Conservation (phyloP, 202 grass and related monocot genomes). For the Musa balbisiana region DNA sequence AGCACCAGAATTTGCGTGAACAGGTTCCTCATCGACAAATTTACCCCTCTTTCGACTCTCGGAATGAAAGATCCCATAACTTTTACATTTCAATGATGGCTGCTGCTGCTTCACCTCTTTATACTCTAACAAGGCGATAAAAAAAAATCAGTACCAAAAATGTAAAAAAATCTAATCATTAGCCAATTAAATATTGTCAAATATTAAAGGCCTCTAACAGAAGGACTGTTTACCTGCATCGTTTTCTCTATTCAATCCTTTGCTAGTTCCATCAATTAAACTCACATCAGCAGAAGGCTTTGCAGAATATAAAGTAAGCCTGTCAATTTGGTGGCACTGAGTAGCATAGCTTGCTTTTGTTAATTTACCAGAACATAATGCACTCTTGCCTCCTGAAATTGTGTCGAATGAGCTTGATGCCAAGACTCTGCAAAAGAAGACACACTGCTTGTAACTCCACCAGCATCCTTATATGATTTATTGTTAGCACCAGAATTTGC, state of each 20-base stretch:
- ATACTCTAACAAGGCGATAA: not conserved
- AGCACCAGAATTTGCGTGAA: not conserved
- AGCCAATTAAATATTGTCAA: not conserved
- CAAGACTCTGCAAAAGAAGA: not conserved
- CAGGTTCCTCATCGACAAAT: not conserved
- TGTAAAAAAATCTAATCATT: not conserved
- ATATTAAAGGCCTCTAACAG: not conserved
- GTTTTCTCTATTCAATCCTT: not conserved
- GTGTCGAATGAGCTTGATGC: not conserved
- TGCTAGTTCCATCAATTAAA: too few relatives aligned
- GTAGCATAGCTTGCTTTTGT: not conserved
- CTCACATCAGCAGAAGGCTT: not conserved
- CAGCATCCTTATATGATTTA: not conserved
- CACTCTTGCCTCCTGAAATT: not conserved
- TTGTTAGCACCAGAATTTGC: not conserved
- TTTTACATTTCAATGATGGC: not conserved
- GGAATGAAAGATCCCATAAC: not conserved
- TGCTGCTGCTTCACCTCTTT: slow-evolving; percentile 3
- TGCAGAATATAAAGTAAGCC: not conserved
- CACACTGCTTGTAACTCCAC: not conserved
- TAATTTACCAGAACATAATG: not conserved
- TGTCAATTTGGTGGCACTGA: not conserved
- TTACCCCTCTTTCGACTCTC: not conserved
- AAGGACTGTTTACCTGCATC: not conserved
- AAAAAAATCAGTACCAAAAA: not conserved